These are phyloP conservation scores for Lathyrus oleraceus DNA, from an alignment of 306 rosid genomes.

Conservation along the genomic window DNA sequence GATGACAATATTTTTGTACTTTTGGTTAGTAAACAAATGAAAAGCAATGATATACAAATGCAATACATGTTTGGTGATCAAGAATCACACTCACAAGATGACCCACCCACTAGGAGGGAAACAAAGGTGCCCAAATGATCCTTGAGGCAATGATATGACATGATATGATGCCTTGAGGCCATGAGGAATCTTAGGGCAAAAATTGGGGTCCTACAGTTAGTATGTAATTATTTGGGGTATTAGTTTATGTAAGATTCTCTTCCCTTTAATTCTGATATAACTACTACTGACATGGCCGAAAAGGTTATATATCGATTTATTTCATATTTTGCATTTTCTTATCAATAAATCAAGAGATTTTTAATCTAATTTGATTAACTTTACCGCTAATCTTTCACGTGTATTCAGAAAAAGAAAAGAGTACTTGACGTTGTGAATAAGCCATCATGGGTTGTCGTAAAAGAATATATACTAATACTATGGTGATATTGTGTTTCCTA, in stretches of 20 bases:
- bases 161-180: no score
- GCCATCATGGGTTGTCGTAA: background rate
- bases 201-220: no score
- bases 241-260: constrained; percentile 36
- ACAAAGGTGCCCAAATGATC: no score
- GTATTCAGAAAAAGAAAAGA: background rate
- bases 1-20: no score
- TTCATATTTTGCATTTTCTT: constrained; percentile 45
- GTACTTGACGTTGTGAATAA: background rate
- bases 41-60: no score
- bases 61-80: no score
- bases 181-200: no score
- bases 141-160: no score
- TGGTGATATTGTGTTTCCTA: background rate
- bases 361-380: background rate
- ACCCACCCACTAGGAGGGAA: no score
- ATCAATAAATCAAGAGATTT: constrained; percentile 44
- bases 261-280: constrained; percentile 21
- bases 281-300: constrained; percentile 36
- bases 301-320: constrained; percentile 40
- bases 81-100: no score
- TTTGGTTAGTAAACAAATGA: no score
- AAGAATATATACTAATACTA: background rate
- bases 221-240: constrained; percentile 40
- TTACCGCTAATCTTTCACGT: background rate